Evolutionary conservation across 2,329 filamentous ascomycete species (phyloP).

Genomic region (Zasmidium citrigriseum): DNA sequence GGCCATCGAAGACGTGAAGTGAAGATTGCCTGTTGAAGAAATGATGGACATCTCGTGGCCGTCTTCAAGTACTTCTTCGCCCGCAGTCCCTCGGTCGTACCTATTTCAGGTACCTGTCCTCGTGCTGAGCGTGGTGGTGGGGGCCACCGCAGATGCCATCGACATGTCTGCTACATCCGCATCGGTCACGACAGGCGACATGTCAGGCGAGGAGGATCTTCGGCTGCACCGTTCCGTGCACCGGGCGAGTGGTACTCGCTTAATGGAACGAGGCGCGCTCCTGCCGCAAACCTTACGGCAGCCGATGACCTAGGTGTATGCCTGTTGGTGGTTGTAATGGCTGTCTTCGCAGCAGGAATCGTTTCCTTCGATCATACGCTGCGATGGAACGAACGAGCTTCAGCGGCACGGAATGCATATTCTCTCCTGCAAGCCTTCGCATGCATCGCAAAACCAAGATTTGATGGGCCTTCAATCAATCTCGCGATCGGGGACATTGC

Average conservation of each 20-base stretch:
- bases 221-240: not conserved
- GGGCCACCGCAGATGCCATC: not conserved
- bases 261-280: constrained; percentile 17
- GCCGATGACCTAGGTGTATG: not conserved
- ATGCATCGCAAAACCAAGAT: constrained; percentile 6
- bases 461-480: too few species aligned
- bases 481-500: not conserved
- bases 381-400: constrained; percentile 13
- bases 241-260: constrained; percentile 16
- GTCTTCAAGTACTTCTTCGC: too few species aligned
- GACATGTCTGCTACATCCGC: not conserved
- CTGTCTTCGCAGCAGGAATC: constrained; percentile 1
- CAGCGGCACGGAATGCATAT: not conserved
- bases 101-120: not conserved
- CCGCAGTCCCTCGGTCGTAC: not conserved
- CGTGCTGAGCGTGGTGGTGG: not conserved
- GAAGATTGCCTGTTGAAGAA: too few species aligned
- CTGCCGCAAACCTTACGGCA: constrained; percentile 5
- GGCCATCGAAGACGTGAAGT: too few species aligned
- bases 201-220: constrained; percentile 11
- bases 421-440: constrained; percentile 5
- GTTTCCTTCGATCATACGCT: constrained; percentile 20
- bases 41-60: too few species aligned
- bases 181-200: constrained; percentile 8
- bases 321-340: not conserved